Percentiles rank a stretch among this genome's conserved stretches.
phyloP scores from a whole-genome alignment of 2,329 filamentous ascomycete genomes.

The Penicillium sp. region DNA sequence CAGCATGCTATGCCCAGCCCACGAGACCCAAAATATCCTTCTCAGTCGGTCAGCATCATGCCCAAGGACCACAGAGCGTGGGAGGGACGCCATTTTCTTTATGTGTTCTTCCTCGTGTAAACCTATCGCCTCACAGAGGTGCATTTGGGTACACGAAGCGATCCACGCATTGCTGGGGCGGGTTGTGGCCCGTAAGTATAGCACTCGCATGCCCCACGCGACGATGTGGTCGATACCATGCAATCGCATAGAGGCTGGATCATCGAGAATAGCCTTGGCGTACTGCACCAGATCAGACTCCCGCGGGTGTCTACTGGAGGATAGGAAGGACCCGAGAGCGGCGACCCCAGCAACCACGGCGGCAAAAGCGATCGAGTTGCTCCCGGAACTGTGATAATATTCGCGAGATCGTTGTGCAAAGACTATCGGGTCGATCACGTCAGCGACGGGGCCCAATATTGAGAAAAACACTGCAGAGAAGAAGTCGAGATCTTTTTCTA shows the following conservation, averaged over 20 bases:
- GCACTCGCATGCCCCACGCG: slow-evolving; percentile 28
- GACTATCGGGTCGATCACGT: slow-evolving; percentile 23
- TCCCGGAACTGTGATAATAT: slow-evolving; percentile 23
- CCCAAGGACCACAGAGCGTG: slow-evolving; percentile 18
- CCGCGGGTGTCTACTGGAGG: slow-evolving; percentile 19
- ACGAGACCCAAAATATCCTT: slow-evolving; percentile 33
- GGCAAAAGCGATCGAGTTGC: slow-evolving; percentile 18
- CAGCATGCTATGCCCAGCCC: slow-evolving; percentile 31
- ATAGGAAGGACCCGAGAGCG: slow-evolving; percentile 28
- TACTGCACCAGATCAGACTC: slow-evolving; percentile 30
- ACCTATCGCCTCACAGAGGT: slow-evolving; percentile 28
- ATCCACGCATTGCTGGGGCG: slow-evolving; percentile 32
- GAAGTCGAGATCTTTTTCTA: slow-evolving; percentile 21
- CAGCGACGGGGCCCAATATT: slow-evolving; percentile 22
- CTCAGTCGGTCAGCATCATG: slow-evolving; percentile 31
- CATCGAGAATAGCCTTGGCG: slow-evolving; percentile 32
- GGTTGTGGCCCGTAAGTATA: slow-evolving; percentile 31
- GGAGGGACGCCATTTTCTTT: slow-evolving; percentile 25
- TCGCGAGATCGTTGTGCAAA: slow-evolving; percentile 27
- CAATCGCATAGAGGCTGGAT: slow-evolving; percentile 29
- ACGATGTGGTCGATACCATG: slow-evolving; percentile 26
- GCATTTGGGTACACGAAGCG: slow-evolving; percentile 30
- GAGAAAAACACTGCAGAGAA: too few species aligned
- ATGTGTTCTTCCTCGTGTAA: slow-evolving; percentile 29
- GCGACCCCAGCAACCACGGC: slow-evolving; percentile 29